A percentile compares a stretch with the other conserved stretches of the same genome.
phyloP scores from a whole-genome alignment of 1,284 basidiomycete genomes.

The Xerocomus tenax region DNA sequence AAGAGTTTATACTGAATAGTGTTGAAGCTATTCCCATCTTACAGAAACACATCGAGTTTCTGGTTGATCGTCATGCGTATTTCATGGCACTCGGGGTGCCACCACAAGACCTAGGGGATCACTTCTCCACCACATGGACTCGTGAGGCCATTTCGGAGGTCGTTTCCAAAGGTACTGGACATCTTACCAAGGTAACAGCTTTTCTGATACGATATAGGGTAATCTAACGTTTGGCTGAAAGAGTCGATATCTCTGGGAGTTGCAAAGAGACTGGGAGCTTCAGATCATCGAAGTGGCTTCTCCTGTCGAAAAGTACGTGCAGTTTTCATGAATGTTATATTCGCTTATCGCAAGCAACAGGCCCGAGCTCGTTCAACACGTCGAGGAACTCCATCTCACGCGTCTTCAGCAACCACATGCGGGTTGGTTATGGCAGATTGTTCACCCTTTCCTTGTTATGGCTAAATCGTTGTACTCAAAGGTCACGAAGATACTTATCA shows the following conservation, averaged over 20 bases:
- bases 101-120: conserved; percentile 43
- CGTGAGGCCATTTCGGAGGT: conserved; percentile 46
- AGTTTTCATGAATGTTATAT: background rate
- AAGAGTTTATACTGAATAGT: conserved; percentile 10
- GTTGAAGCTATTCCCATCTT: conserved; percentile 63
- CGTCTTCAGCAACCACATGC: conserved; percentile 65
- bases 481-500: conserved; percentile 73
- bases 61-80: conserved; percentile 49
- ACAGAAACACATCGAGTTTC: conserved; percentile 59
- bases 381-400: conserved; percentile 46
- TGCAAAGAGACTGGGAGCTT: conserved; percentile 68
- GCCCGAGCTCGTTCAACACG: conserved; percentile 32
- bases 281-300: conserved; percentile 46
- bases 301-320: conserved; percentile 41
- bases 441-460: background rate
- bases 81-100: conserved; percentile 38
- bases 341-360: conserved; percentile 28
- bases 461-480: conserved; percentile 22
- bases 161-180: conserved; percentile 49
- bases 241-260: conserved; percentile 68
- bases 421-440: conserved; percentile 35
- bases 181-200: conserved; percentile 49
- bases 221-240: conserved; percentile 29
- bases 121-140: conserved; percentile 57
- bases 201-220: conserved; percentile 3